Conservation (phyloP, 306 rosid genomes). For the Medicago lupulina region DNA sequence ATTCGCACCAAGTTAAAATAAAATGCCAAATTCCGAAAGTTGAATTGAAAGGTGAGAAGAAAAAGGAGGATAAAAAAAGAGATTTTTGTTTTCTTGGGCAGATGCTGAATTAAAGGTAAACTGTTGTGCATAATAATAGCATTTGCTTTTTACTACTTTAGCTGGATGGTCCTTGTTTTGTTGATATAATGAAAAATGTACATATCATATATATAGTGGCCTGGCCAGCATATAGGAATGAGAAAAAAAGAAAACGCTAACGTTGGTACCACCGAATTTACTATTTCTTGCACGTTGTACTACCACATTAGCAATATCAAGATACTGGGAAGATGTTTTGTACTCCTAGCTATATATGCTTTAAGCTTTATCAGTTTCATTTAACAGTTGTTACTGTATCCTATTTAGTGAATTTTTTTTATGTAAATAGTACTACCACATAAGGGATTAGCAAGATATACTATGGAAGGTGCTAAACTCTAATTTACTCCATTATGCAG, state of each 20-base stretch:
- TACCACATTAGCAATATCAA: slow-evolving; percentile 26
- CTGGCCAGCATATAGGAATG: background rate
- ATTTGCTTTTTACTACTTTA: slow-evolving; percentile 34
- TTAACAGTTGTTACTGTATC: background rate
- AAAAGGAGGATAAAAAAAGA: background rate
- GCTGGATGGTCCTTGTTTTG: slow-evolving; percentile 31
- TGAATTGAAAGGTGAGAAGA: slow-evolving; percentile 25
- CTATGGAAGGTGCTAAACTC: background rate
- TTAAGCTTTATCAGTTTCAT: slow-evolving; percentile 28
- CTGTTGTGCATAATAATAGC: slow-evolving; percentile 12
- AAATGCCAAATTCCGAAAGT: slow-evolving; percentile 39
- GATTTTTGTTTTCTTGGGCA: slow-evolving; percentile 12
- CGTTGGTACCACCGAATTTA: slow-evolving; percentile 4
- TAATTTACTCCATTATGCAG: background rate
- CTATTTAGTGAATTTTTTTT: background rate
- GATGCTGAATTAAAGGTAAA: slow-evolving; percentile 44
- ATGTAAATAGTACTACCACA: background rate
- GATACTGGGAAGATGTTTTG: slow-evolving; percentile 36
- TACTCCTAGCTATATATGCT: background rate
- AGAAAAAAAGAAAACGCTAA: slow-evolving; percentile 35
- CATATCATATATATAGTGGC: slow-evolving; percentile 29
- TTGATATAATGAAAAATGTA: slow-evolving; percentile 41
- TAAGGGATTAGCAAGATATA: background rate
- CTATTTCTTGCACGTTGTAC: slow-evolving; percentile 21
- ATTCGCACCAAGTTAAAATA: slow-evolving; percentile 49